Base-by-base conservation (phyloP, 2,329 filamentous ascomycete genomes). In the Pestalotiopsis sp. region DNA sequence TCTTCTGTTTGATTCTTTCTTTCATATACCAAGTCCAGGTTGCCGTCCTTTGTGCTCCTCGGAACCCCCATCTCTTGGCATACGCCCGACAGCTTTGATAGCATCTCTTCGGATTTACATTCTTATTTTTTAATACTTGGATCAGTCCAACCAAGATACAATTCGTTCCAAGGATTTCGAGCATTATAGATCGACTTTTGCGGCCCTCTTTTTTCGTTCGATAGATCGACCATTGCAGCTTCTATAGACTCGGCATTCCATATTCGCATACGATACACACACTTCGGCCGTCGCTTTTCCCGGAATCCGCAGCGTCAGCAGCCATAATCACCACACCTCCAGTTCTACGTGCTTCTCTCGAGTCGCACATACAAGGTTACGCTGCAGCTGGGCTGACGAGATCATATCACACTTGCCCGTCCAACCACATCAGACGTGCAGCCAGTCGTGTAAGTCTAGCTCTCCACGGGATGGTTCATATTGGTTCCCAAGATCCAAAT, bases 21-120 rank as follows among this genome's bases (percentile, higher is more conserved):
- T 70, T 63, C 60, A 65, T 36, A 75, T 72, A 71, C 70, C 69
- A 71, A 71, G 61, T 60, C 62, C 39, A 67, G 12, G 23, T 69
- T 61, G 66, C 69, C 56, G 68, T 67, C 73, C 71, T 72, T 75
- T 71, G 67, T 69, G 66, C 49, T 60, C 36, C 68, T 68, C 61
- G 69, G 71, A 60, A 62, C 70, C 7, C 31, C 68, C 56, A 49
- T 68, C 71, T 71, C 69, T 72, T 68, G 70, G 59, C 68, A 67
- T 71, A 12, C 25, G 66, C 68, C 58, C 67, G 69, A 66, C 14
- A 59, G 64, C 66, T 64, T 71, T 68, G 68, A 69, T 58, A 68
- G 68, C 65, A 68, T 59, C 61, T 64, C 25, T 69, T 66, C 59
- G n/a, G 27, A 62, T 52, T 52, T 41, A 23, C 31, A 20, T n/a